Evolutionary conservation across 2,329 filamentous ascomycete genomes (phyloP).

Genomic region (Furcasterigmium furcatum): DNA sequence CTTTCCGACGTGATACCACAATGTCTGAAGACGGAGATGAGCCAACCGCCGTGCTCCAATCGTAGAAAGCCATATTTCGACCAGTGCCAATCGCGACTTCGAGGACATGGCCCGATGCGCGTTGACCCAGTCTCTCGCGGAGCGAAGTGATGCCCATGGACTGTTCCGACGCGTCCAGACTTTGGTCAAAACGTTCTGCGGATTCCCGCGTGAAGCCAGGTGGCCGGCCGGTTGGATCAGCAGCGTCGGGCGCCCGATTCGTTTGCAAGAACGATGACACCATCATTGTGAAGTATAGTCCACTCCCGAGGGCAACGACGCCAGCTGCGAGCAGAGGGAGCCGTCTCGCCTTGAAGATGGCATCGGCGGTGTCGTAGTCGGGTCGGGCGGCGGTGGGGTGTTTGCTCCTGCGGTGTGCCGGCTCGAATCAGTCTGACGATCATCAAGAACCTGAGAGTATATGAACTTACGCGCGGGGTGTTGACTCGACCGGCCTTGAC

Average conservation of each 20-base stretch:
- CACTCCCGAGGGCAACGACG: slow-evolving; percentile 8
- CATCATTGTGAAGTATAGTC: slow-evolving; percentile 9
- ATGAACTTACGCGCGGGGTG: too few species aligned
- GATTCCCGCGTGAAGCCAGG: slow-evolving; percentile 40
- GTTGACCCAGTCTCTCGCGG: slow-evolving; percentile 42
- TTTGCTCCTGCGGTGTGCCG: too few species aligned
- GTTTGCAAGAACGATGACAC: slow-evolving; percentile 4
- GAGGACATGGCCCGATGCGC: slow-evolving; percentile 54
- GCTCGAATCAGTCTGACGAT: too few species aligned
- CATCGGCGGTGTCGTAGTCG: slow-evolving; percentile 8
- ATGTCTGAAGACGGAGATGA: too few species aligned
- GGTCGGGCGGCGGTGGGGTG: too few species aligned
- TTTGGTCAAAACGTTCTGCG: slow-evolving; percentile 55
- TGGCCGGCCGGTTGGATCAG: slow-evolving; percentile 45
- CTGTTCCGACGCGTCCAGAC: slow-evolving; percentile 54
- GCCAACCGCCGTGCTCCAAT: too few species aligned
- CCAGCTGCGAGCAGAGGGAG: slow-evolving; percentile 8
- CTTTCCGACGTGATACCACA: background rate
- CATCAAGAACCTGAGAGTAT: too few species aligned
- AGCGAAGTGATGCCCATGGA: slow-evolving; percentile 52
- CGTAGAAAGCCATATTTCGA: slow-evolving; percentile 56
- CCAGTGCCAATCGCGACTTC: slow-evolving; percentile 63
- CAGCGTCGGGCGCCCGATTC: slow-evolving; percentile 18
- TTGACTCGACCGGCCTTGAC: too few species aligned
- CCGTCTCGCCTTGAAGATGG: slow-evolving; percentile 9